Conservation (phyloP, 768 basidiomycete species). For the Agrocybe praecox region DNA sequence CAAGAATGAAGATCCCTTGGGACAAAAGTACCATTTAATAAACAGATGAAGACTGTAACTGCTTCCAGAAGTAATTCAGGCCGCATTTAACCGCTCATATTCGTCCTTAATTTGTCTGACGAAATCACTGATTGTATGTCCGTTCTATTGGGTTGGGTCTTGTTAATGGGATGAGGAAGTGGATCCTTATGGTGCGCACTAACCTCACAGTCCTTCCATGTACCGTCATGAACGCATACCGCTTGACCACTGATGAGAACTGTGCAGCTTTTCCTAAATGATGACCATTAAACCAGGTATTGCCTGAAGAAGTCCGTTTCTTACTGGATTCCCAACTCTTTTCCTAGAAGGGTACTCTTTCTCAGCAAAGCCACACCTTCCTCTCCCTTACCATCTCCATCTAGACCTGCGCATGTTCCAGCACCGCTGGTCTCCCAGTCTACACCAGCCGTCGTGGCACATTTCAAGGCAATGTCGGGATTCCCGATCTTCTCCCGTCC, state of each 20-base stretch:
- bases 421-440: slow-evolving; percentile 68
- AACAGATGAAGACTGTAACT: background rate
- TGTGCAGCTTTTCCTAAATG: slow-evolving; percentile 80
- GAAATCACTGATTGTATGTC: slow-evolving; percentile 76
- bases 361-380: slow-evolving; percentile 70
- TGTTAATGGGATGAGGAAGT: slow-evolving; percentile 6
- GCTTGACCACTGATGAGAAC: slow-evolving; percentile 69
- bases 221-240: slow-evolving; percentile 76
- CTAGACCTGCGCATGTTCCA: slow-evolving; percentile 59
- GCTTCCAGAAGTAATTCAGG: slow-evolving; percentile 4
- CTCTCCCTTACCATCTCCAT: slow-evolving; percentile 60
- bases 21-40: background rate
- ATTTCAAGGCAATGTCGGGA: slow-evolving; percentile 62
- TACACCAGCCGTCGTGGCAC: slow-evolving; percentile 63
- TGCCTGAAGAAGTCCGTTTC: slow-evolving; percentile 7
- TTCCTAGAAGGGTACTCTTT: slow-evolving; percentile 52
- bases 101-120: slow-evolving; percentile 75
- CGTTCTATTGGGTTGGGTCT: slow-evolving; percentile 47
- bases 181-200: slow-evolving; percentile 8
- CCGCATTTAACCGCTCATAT: slow-evolving; percentile 63
- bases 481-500: slow-evolving; percentile 65
- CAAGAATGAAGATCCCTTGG: background rate
- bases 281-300: background rate
- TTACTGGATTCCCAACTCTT: slow-evolving; percentile 58
- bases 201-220: slow-evolving; percentile 83